Base-by-base conservation (phyloP, 2,329 filamentous ascomycete species). In the Verticillium albo-atrum region DNA sequence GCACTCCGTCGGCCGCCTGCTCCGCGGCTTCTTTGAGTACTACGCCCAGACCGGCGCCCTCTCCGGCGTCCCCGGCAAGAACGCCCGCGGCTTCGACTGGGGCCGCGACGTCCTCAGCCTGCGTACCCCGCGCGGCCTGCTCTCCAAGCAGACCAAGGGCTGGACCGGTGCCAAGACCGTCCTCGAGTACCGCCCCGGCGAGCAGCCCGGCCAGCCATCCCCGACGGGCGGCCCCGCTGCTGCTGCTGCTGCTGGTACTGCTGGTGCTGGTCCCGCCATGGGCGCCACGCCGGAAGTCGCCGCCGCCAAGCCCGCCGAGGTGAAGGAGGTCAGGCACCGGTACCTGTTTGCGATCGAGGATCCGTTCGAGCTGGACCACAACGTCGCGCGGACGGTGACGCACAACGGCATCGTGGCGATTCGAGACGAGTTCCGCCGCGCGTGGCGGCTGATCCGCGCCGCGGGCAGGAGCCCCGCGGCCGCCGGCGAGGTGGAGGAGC, bases 261-360 rank as follows among this genome's bases (percentile, higher is more conserved):
- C 37, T 12, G 20, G 6, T 6, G 37, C 42, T 4, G 42, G 9
- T 14, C 34, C 34, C 42, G 42, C n/a, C n/a, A n/a, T n/a, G n/a
- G n/a, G n/a, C n/a, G n/a, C n/a, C n/a, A n/a, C n/a, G n/a, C n/a
- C n/a, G n/a, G n/a, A n/a, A n/a, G n/a, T n/a, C n/a, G n/a, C n/a
- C n/a, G n/a, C n/a, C n/a, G 42, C 47, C 4, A 35, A 61, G 17
- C 63, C 70, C 12, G 68, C 68, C 5, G 78, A 82, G 32, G 68
- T 83, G 56, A 90, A 89, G 66, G 90, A 92, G 68, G 82, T 94
- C 15, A 85, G 90, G 2, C 86, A 92, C 68, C 86, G 92, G 14
- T 96, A 92, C 71, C 82, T 97, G 4, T 90, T 97, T 65, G 91
- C 91, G 32, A 93, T 97, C 61, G 93, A 97, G 70, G 93, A 97